Evolutionary conservation across 176 grass and related monocot species (phyloP).

Genomic region (Oryza nivara): DNA sequence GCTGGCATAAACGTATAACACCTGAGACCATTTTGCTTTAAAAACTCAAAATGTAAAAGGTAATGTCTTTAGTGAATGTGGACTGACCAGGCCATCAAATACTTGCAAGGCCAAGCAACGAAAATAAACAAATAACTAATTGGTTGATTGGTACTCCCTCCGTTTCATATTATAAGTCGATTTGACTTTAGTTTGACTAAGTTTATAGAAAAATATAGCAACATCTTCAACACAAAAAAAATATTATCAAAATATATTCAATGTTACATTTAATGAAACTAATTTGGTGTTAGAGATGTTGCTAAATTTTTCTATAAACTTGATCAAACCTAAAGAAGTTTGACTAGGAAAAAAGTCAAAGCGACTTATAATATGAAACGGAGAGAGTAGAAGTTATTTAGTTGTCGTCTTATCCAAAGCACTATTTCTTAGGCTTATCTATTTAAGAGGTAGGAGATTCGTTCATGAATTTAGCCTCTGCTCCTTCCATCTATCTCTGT

Average conservation of each 20-base stretch:
- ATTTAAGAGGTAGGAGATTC: background rate
- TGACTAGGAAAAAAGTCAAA: too few species aligned
- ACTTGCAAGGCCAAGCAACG: background rate
- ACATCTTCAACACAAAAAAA: too few species aligned
- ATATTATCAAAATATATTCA: too few species aligned
- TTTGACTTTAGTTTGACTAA: too few species aligned
- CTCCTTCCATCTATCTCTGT: background rate
- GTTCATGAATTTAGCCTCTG: background rate
- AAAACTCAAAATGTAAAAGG: background rate
- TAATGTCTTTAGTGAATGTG: background rate
- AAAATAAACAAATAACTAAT: background rate
- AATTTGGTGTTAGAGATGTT: too few species aligned
- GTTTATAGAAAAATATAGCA: too few species aligned
- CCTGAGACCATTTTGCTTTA: background rate
- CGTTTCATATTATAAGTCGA: too few species aligned
- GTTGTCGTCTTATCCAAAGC: background rate
- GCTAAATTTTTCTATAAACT: too few species aligned
- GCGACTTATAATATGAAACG: too few species aligned
- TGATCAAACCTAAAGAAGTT: too few species aligned
- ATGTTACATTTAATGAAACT: too few species aligned
- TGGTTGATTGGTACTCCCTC: background rate
- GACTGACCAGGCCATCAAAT: background rate
- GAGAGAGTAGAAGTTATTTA: background rate
- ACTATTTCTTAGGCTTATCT: background rate
- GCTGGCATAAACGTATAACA: constrained; percentile 26